phyloP scores from a whole-genome alignment of 305 asterid species.

The Solanum hybrid region DNA sequence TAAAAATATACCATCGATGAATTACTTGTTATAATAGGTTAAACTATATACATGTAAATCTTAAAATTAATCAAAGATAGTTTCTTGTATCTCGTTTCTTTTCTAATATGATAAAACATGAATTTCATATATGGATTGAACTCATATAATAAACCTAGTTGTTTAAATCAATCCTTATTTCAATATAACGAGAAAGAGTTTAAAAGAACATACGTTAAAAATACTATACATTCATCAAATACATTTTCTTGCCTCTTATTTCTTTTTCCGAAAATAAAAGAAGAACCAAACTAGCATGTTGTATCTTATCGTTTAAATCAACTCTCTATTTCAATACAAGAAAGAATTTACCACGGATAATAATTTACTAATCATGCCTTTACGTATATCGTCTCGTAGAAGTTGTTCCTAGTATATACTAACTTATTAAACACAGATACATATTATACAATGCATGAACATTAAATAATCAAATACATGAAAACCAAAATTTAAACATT shows the following conservation, averaged over 20 bases:
- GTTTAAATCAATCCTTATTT: not conserved
- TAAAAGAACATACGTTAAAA: too few relatives aligned
- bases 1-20: not conserved
- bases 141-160: not conserved
- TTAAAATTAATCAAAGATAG: not conserved
- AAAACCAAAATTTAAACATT: not conserved
- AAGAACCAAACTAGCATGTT: too few relatives aligned
- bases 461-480: not conserved
- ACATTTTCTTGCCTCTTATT: not conserved
- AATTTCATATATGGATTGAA: not conserved
- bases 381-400: not conserved
- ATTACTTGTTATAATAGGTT: not conserved
- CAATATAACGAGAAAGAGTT: not conserved
- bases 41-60: not conserved
- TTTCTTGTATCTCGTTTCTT: not conserved
- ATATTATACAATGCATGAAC: constrained; percentile 2
- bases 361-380: not conserved
- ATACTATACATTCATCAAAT: not conserved
- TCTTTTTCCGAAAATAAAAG: too few relatives aligned
- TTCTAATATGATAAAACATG: too few relatives aligned
- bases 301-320: not conserved
- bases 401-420: not conserved
- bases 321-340: not conserved
- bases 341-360: too few relatives aligned
- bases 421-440: not conserved